phyloP scores from a whole-genome alignment of 257 asterid species.

The Solanum medicagineum region DNA sequence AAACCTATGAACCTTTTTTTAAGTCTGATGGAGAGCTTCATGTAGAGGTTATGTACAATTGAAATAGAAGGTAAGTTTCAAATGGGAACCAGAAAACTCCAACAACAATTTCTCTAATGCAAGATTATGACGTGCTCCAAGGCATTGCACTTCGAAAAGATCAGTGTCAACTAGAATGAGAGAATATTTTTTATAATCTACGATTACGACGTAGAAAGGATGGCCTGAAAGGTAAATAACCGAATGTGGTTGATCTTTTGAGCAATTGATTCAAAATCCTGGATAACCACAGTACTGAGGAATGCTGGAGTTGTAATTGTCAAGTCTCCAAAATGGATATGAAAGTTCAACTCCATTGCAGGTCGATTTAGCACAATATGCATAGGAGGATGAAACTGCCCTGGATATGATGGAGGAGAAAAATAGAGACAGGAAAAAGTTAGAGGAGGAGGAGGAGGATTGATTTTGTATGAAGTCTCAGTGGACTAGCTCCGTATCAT shows the following conservation, averaged over 20 bases:
- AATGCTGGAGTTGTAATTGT: not conserved
- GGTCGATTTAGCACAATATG: not conserved
- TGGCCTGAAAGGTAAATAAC: not conserved
- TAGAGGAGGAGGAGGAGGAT: too few relatives aligned
- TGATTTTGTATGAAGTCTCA: too few relatives aligned
- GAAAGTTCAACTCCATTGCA: constrained; percentile 1
- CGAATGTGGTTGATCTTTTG: not conserved
- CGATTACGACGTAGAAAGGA: not conserved
- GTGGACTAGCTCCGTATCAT: too few relatives aligned
- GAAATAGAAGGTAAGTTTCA: constrained; percentile 6
- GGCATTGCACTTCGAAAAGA: not conserved
- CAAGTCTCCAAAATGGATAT: constrained; percentile 12
- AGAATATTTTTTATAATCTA: not conserved
- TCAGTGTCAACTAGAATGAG: not conserved
- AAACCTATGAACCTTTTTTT: too few relatives aligned
- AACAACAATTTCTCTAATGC: not conserved
- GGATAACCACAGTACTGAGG: constrained; percentile 12
- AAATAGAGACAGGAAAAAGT: not conserved
- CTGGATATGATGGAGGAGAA: not conserved
- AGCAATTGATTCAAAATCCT: constrained; percentile 9
- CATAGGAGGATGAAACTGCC: not conserved
- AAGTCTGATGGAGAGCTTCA: not conserved
- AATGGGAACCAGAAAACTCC: not conserved
- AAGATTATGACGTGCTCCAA: constrained; percentile 5
- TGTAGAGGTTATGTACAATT: not conserved